Percentiles rank a stretch among this genome's conserved stretches.
Conservation (phyloP, 768 basidiomycete genomes). For the Kwoniella pini region DNA sequence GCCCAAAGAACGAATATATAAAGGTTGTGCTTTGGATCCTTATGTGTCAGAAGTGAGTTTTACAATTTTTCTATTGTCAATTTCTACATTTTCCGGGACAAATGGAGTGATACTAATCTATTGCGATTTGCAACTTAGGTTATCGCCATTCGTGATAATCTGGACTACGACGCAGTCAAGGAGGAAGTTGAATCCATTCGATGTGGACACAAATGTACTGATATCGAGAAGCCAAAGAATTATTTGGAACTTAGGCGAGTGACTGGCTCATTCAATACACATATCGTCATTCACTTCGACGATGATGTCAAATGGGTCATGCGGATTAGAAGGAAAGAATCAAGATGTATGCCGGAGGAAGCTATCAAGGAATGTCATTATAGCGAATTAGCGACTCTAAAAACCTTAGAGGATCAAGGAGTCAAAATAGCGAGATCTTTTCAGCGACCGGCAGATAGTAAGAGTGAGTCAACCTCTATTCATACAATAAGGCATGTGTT, state of each 20-base stretch:
- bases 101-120: not conserved
- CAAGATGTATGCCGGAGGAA: not conserved
- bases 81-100: not conserved
- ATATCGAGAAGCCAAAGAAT: not conserved
- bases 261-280: conserved; percentile 9
- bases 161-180: not conserved
- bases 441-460: not conserved
- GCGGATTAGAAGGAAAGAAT: conserved; percentile 11
- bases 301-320: conserved; percentile 24
- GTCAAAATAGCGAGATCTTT: conserved; percentile 4
- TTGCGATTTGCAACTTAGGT: not conserved
- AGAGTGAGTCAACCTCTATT: not conserved
- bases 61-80: not conserved
- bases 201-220: not conserved
- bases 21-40: not conserved
- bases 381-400: conserved; percentile 27
- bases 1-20: not conserved
- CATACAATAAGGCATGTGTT: not conserved
- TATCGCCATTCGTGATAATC: not conserved
- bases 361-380: not conserved
- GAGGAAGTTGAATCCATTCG: conserved; percentile 4
- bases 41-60: not conserved
- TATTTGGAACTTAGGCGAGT: not conserved
- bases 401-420: conserved; percentile 7
- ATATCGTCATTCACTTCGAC: conserved; percentile 19